Evolutionary conservation across 176 grass and related monocot genomes (phyloP), one percentile per base, ranked within the genome.

Genomic region (Olyra latifolia): DNA sequence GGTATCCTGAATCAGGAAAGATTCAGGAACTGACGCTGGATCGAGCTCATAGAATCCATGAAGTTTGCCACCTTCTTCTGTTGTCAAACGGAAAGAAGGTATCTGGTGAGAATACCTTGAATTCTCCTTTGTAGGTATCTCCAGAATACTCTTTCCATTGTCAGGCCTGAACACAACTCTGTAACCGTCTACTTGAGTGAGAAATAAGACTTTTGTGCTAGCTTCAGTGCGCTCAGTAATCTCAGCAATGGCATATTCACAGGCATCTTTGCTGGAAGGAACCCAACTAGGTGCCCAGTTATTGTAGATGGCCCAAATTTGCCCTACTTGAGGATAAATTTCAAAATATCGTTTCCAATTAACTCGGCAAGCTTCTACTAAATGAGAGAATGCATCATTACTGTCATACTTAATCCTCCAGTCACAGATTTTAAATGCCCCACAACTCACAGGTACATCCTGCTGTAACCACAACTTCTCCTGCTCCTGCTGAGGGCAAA

Each of bases 241-340:
- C 80, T 86, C 77, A 65, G 83, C 94, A 75, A 93, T 66, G 39
- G 66, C 82, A 52, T 83, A 97, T 58, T 89, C 77, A 55, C 78
- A 91, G 29, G 81, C 8, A 72, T 77, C 72, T n/a, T 85, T 16
- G 22, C 88, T 58, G 30, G 81, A 74, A 57, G 77, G 75, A 77
- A 76, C 69, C 94, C 91, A 97, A 3, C 55, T 67, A 14, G 76
- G 55, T 38, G 39, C 49, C 88, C 91, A 97, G 61, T 93, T 84
- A 40, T 77, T 75, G 81, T 93, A 97, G 28, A 97, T 67, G 44
- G 88, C 94, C 94, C 94, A 97, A 66, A 86, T 76, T 66, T 97
- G 89, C 46, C 81, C 91, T 76, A 73, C 41, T 29, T 11, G 52
- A 10, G 91, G 94, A 13, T 78, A 14, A 42, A 97, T 93, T 61